Percentiles rank a stretch among this genome's conserved stretches.
phyloP scores from a whole-genome alignment of 2,329 filamentous ascomycete species.

The Pseudogymnoascus sp. region DNA sequence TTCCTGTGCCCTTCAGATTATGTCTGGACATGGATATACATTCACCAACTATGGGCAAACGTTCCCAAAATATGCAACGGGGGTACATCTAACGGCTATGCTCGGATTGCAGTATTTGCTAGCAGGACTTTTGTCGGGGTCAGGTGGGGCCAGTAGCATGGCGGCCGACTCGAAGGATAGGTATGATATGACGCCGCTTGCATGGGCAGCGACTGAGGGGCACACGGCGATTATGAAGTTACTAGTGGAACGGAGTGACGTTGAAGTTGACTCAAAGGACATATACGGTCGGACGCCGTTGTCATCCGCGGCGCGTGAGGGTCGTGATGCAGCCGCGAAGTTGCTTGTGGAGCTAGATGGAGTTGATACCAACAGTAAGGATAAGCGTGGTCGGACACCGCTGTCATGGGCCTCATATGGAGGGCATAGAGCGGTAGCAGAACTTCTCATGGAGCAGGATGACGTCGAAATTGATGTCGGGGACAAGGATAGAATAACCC shows the following conservation, averaged over 20 bases:
- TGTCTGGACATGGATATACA: background rate
- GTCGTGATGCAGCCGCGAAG: background rate
- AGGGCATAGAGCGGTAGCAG: background rate
- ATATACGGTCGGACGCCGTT: background rate
- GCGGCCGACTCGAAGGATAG: background rate
- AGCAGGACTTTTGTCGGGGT: background rate
- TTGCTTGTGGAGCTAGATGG: background rate
- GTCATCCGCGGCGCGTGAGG: background rate
- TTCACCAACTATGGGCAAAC: background rate
- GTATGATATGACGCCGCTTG: background rate
- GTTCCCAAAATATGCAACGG: constrained; percentile 8
- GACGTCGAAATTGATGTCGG: background rate
- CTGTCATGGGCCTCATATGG: background rate
- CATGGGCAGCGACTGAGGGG: background rate
- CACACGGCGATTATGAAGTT: background rate
- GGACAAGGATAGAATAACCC: background rate
- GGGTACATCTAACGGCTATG: constrained; percentile 16
- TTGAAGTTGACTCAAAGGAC: background rate
- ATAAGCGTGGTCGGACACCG: background rate
- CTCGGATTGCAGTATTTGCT: constrained; percentile 15
- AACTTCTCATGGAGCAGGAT: background rate
- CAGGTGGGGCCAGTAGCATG: background rate
- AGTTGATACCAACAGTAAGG: background rate
- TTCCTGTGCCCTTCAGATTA: background rate
- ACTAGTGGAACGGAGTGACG: background rate